A percentile compares a stretch with the other conserved stretches of the same genome.
These are phyloP conservation scores for Cornus florida DNA, from an alignment of 148 eudicot species.

Conservation along the genomic window DNA sequence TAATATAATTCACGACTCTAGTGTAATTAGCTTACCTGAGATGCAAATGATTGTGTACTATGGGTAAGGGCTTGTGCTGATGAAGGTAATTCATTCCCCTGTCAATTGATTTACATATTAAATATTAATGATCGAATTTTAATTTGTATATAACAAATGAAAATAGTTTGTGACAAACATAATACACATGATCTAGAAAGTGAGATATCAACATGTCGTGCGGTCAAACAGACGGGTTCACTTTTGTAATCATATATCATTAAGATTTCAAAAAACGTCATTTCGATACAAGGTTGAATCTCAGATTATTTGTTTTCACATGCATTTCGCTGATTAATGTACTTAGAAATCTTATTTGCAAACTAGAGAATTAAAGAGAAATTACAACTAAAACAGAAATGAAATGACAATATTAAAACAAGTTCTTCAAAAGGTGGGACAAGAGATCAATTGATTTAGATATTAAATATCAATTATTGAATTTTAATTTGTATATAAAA, in stretches of 20 bases:
- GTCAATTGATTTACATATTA: background rate
- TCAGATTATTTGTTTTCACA: background rate
- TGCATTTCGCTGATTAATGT: background rate
- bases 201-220: background rate
- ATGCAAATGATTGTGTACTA: slow-evolving; percentile 43
- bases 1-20: background rate
- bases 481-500: no score
- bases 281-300: background rate
- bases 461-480: background rate
- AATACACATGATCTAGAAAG: background rate
- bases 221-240: no score
- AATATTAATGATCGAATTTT: background rate
- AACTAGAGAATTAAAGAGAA: background rate
- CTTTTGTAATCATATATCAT: no score
- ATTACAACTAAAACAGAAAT: background rate
- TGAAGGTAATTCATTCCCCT: slow-evolving; percentile 54
- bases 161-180: background rate
- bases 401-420: background rate
- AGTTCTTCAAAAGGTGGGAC: no score
- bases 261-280: background rate
- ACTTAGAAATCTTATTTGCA: background rate
- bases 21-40: slow-evolving; percentile 17
- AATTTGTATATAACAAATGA: background rate
- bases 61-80: slow-evolving; percentile 40
- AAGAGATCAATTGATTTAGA: background rate